Base-by-base conservation (phyloP, 2,329 filamentous ascomycete genomes). In the Furcasterigmium sp. region DNA sequence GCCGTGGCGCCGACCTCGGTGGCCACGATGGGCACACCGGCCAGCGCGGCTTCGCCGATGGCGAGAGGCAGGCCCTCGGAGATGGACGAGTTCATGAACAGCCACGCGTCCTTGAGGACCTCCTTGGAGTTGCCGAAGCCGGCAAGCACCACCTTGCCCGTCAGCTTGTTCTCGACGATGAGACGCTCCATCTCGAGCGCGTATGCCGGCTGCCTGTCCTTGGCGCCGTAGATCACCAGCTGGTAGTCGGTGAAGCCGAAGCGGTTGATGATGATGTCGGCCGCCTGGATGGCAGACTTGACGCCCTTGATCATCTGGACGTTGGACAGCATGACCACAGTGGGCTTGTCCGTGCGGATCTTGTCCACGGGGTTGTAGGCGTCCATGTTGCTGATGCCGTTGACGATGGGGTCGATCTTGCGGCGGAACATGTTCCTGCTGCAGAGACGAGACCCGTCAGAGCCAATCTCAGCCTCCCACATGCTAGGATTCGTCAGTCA, bases 221-320 rank as follows among this genome's bases (percentile, higher is more conserved):
- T 75, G 15, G 77, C 78, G 10, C 80, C 80, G 52, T 83, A 84
- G 15, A 84, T 75, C 45, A 80, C 72, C 2, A 84, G 69, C 42
- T 73, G 69, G 58, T 83, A 84, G 46, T 83, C 78, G 34, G 69
- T 72, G 59, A 84, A 82, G n/a, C 79, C 78, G 70, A 75, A 83
- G 51, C 78, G 70, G 54, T 84, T 82, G 50, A 82, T 72, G 48
- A 84, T 82, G 48, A 84, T 74, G 51, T 84, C 79, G 2, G 80
- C 79, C 7, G 80, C 78, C 5, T 82, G 63, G 19, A 84, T 70
- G 4, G 80, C 79, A 3, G 73, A 82, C 57, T 82, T 82, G 59
- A 84, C 80, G 48, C 83, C 80, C 56, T 84, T 84, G 48, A 65
- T 68, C 53, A 73, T 74, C 58, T 75, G 75, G 4, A 78, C 69